These are phyloP conservation scores for Thalassiosira profunda DNA, from an alignment of 108 stramenopile species.

Conservation along the genomic window DNA sequence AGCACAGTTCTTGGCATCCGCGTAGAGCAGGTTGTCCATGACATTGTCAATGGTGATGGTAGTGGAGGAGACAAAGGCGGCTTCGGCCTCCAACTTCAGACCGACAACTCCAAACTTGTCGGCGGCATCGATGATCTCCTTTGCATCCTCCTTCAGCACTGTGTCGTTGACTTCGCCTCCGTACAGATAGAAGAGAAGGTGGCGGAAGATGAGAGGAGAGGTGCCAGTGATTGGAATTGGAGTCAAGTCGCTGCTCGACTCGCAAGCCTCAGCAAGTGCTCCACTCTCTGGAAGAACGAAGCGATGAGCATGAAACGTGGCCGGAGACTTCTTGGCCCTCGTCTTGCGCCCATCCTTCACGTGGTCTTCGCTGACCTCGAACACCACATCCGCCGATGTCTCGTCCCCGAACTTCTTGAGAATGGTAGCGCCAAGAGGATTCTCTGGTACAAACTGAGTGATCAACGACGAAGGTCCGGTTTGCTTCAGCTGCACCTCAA, in stretches of 20 bases:
- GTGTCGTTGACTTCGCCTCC: neutral
- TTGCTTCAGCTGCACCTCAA: neutral
- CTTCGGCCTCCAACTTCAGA: conserved; percentile 4
- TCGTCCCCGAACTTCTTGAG: neutral
- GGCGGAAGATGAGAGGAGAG: neutral
- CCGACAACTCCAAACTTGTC: neutral
- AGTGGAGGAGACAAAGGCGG: neutral
- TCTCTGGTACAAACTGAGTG: conserved; percentile 1
- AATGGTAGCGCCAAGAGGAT: neutral
- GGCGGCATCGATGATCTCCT: neutral
- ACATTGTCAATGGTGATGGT: neutral
- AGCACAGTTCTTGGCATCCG: neutral
- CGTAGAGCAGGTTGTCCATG: neutral
- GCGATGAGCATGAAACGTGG: neutral
- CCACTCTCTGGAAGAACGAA: neutral
- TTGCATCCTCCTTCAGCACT: neutral
- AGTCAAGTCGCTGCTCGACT: neutral
- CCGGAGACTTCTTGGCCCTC: neutral
- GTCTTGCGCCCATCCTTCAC: neutral
- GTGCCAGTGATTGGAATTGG: neutral
- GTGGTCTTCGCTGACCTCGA: neutral
- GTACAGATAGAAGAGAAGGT: neutral
- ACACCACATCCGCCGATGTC: neutral
- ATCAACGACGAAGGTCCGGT: no score
- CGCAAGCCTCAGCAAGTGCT: neutral